These are phyloP conservation scores for Zygoascus meyerae DNA, from an alignment of 1,139 yeast genomes.

Conservation along the genomic window DNA sequence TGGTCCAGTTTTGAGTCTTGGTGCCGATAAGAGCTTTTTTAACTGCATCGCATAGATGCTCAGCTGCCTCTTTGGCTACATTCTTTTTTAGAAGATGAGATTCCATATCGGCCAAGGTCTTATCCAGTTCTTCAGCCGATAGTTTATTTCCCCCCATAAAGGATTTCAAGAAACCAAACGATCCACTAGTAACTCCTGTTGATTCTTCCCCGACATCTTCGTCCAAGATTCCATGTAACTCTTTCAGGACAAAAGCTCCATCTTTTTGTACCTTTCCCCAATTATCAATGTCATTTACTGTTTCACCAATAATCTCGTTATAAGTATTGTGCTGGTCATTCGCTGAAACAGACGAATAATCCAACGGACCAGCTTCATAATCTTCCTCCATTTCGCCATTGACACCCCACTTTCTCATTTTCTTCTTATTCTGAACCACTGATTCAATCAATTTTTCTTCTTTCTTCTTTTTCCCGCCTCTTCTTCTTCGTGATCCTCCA, in stretches of 20 bases:
- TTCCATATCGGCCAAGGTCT: constrained; percentile 41
- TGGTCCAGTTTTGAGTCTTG: constrained; percentile 60
- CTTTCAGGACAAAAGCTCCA: constrained; percentile 49
- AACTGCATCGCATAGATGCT: constrained; percentile 51
- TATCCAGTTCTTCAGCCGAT: constrained; percentile 40
- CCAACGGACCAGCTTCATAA: constrained; percentile 36
- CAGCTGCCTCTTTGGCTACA: constrained; percentile 54
- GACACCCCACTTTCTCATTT: constrained; percentile 42
- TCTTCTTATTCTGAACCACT: constrained; percentile 30
- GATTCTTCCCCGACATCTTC: constrained; percentile 15
- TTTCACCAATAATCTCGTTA: constrained; percentile 33
- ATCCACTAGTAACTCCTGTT: constrained; percentile 23
- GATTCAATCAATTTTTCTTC: constrained; percentile 3
- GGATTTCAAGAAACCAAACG: constrained; percentile 51
- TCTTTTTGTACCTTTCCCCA: constrained; percentile 43
- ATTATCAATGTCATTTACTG: constrained; percentile 40
- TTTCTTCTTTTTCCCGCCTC: constrained; percentile 8
- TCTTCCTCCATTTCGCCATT: constrained; percentile 46
- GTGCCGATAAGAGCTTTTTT: constrained; percentile 57
- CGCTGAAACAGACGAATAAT: constrained; percentile 39
- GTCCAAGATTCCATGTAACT: constrained; percentile 40
- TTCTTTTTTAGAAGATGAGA: constrained; percentile 47
- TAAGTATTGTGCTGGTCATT: constrained; percentile 22
- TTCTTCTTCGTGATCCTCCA: constrained; percentile 7
- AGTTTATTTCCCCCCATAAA: constrained; percentile 59